These are phyloP conservation scores for Brettanomyces bruxellensis DNA, from an alignment of 805 yeast species.

Conservation along the genomic window DNA sequence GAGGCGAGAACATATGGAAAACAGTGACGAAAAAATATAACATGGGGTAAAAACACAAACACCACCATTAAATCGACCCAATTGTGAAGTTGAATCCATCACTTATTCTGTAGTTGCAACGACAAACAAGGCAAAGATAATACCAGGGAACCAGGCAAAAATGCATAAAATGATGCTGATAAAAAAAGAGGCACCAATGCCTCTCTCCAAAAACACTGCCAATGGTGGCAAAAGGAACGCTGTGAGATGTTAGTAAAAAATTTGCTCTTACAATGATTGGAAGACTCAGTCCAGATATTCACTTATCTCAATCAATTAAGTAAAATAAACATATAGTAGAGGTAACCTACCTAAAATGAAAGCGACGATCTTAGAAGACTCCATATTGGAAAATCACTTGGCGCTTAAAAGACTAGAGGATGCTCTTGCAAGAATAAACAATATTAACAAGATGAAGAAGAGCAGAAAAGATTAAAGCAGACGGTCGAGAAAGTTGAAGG, in stretches of 20 bases:
- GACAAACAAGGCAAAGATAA: constrained; percentile 64
- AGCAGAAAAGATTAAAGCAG: neutral
- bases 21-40: neutral
- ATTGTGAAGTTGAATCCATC: neutral
- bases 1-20: neutral
- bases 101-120: constrained; percentile 23
- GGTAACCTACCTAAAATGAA: constrained; percentile 15
- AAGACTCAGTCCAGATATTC: too few species aligned
- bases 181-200: constrained; percentile 55
- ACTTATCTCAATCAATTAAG: neutral
- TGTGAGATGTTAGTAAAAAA: neutral
- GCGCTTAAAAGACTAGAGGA: too few species aligned
- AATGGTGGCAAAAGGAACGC: constrained; percentile 58
- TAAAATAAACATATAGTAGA: neutral
- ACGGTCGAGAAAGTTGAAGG: neutral
- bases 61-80: neutral
- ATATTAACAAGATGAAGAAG: neutral
- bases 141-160: constrained; percentile 71
- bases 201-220: constrained; percentile 64
- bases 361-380: constrained; percentile 15
- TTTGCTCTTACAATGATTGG: neutral
- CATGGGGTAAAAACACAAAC: neutral
- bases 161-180: constrained; percentile 55
- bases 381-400: constrained; percentile 7
- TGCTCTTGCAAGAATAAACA: too few species aligned